phyloP scores from a whole-genome alignment of 2,329 filamentous ascomycete genomes.

The Trichoderma koningii region DNA sequence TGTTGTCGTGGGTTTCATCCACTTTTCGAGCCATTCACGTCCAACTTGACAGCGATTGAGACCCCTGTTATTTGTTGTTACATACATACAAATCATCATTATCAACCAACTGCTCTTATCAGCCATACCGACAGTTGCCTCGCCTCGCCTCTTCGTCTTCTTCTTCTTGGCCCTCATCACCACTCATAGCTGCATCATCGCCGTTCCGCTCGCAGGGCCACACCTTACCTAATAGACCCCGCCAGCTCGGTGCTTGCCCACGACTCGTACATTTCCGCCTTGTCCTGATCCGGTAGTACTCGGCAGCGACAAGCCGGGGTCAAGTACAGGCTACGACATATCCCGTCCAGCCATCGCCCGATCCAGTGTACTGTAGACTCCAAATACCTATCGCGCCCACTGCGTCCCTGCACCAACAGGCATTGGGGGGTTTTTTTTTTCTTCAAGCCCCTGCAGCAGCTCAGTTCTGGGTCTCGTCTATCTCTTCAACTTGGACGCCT shows the following conservation, averaged over 20 bases:
- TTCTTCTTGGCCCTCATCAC: neutral
- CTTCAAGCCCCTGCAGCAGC: neutral
- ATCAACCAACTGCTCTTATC: neutral
- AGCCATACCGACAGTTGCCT: neutral
- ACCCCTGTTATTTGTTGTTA: neutral
- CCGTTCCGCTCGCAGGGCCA: neutral
- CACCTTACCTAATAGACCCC: slow-evolving; percentile 13
- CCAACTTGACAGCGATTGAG: neutral
- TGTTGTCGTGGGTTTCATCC: neutral
- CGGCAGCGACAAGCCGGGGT: neutral
- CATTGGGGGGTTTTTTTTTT: neutral
- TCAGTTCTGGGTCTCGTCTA: neutral
- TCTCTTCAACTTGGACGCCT: neutral
- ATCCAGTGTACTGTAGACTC: slow-evolving; percentile 14
- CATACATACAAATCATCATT: too few species aligned
- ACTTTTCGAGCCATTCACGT: neutral
- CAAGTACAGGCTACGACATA: neutral
- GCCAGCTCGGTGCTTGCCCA: neutral
- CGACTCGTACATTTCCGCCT: neutral
- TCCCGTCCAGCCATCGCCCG: neutral
- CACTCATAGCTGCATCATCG: slow-evolving; percentile 3
- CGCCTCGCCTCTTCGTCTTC: too few species aligned
- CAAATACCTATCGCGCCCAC: slow-evolving; percentile 4
- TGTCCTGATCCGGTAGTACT: neutral
- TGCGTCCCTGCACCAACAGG: slow-evolving; percentile 19